phyloP scores from a whole-genome alignment of 2,329 filamentous ascomycete genomes.

The Fusarium setosum region DNA sequence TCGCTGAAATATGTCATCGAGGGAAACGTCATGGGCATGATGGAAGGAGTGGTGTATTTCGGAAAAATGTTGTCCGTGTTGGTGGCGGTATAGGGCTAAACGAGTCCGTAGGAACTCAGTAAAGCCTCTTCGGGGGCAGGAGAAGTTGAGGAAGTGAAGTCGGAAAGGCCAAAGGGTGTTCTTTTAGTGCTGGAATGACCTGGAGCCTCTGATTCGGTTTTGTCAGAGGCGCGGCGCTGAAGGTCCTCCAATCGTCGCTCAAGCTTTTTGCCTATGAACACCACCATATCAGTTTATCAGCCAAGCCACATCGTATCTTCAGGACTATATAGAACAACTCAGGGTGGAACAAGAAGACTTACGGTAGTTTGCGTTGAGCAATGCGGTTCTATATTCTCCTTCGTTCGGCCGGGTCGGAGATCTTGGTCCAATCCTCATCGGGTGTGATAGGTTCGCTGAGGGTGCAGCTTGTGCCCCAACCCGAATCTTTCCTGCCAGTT shows the following conservation, averaged over 20 bases:
- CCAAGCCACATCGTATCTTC: too few relatives aligned
- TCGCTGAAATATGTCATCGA: slow-evolving; percentile 73
- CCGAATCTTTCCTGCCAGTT: too few relatives aligned
- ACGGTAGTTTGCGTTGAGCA: slow-evolving; percentile 98
- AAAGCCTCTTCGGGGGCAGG: slow-evolving; percentile 73
- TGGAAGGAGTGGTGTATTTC: slow-evolving; percentile 65
- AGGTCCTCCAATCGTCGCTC: slow-evolving; percentile 90
- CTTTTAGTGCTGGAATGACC: slow-evolving; percentile 73
- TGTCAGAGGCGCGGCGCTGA: slow-evolving; percentile 75
- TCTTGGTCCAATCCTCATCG: slow-evolving; percentile 99
- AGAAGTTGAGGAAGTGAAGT: slow-evolving; percentile 75
- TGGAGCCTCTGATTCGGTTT: slow-evolving; percentile 54
- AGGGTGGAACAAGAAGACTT: slow-evolving; percentile 51
- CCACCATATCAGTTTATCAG: too few relatives aligned
- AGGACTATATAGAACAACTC: too few relatives aligned
- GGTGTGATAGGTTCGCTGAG: slow-evolving; percentile 95
- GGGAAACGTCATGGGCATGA: slow-evolving; percentile 69
- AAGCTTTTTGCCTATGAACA: slow-evolving; percentile 91
- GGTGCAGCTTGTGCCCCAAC: slow-evolving; percentile 89
- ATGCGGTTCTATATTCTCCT: slow-evolving; percentile 97
- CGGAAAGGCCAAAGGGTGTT: too few relatives aligned
- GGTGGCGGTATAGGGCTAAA: slow-evolving; percentile 63
- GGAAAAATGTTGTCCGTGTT: slow-evolving; percentile 64
- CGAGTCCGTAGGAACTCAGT: slow-evolving; percentile 68
- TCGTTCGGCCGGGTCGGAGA: slow-evolving; percentile 94